Evolutionary conservation across 2,329 filamentous ascomycete genomes (phyloP).

Genomic region (Dactylellina sp.): DNA sequence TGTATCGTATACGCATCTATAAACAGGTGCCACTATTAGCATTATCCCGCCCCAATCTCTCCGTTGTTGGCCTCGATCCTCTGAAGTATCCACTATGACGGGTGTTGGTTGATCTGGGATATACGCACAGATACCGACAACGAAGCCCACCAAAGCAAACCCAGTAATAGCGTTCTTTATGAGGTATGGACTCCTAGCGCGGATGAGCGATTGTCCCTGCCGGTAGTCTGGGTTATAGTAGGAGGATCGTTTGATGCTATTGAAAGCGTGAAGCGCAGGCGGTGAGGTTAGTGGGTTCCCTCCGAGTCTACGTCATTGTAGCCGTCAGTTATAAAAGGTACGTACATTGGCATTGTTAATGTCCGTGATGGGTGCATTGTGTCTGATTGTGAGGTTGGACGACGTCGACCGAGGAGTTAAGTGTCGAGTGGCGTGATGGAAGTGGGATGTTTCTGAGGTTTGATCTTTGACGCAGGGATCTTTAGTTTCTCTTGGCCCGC

Average conservation of each 20-base stretch:
- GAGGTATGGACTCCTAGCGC: slow-evolving; percentile 90
- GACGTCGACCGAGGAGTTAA: slow-evolving; percentile 4
- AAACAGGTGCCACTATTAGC: slow-evolving; percentile 12
- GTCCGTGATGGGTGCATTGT: slow-evolving; percentile 41
- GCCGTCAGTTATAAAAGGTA: not conserved
- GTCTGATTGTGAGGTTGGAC: slow-evolving; percentile 4
- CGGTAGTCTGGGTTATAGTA: slow-evolving; percentile 93
- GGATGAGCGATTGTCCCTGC: slow-evolving; percentile 87
- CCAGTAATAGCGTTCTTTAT: slow-evolving; percentile 89
- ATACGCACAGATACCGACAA: slow-evolving; percentile 85
- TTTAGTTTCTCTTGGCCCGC: not conserved
- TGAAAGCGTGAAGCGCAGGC: not conserved
- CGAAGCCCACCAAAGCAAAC: slow-evolving; percentile 77
- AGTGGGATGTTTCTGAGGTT: slow-evolving; percentile 42
- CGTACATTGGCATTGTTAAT: slow-evolving; percentile 50
- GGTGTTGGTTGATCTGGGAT: not conserved
- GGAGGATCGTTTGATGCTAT: slow-evolving; percentile 69
- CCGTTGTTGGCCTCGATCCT: too few relatives aligned
- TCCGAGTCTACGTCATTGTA: not conserved
- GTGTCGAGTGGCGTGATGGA: slow-evolving; percentile 15
- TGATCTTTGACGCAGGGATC: slow-evolving; percentile 27
- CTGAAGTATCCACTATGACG: too few relatives aligned
- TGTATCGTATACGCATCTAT: slow-evolving; percentile 78
- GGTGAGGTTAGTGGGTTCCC: slow-evolving; percentile 12
- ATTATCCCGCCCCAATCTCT: not conserved